phyloP scores from a whole-genome alignment of 169 alveolate genomes.

The Perkinsus marinus region DNA sequence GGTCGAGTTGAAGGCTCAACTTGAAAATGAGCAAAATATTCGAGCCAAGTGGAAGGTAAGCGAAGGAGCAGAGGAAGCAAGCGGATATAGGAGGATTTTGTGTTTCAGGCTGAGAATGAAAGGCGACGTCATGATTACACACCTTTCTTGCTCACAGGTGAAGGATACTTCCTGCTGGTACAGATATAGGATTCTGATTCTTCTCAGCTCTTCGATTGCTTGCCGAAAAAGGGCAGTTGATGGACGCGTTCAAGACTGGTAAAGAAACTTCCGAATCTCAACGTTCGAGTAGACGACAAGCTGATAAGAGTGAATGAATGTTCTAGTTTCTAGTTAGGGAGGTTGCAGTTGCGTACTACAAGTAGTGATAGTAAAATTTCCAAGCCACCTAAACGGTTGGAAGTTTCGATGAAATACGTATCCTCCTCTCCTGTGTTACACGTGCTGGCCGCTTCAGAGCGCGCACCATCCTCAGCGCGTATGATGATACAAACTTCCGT shows the following conservation, averaged over 20 bases:
- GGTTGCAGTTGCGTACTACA: background rate
- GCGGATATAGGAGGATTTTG: too few species aligned
- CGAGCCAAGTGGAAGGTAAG: constrained; percentile 15
- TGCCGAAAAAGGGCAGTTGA: background rate
- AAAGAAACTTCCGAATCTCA: background rate
- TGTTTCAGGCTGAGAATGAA: constrained; percentile 8
- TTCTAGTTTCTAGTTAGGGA: background rate
- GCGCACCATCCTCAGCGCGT: too few species aligned
- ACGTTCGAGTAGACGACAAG: background rate
- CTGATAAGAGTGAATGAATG: background rate
- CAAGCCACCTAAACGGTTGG: too few species aligned
- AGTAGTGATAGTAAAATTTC: too few species aligned
- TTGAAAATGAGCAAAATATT: constrained; percentile 4
- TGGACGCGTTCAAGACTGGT: background rate
- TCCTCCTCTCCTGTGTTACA: too few species aligned
- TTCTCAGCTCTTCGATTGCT: background rate
- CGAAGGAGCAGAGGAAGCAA: background rate
- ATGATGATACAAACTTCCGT: too few species aligned
- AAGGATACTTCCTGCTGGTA: background rate
- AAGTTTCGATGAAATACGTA: too few species aligned
- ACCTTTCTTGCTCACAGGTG: constrained; percentile 16
- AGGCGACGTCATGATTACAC: constrained; percentile 28
- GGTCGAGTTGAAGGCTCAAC: background rate
- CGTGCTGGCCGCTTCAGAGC: too few species aligned
- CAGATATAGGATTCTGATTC: background rate